phyloP scores from a whole-genome alignment of 2,329 filamentous ascomycete species.

The Stachybotrys chlorohalonatus region DNA sequence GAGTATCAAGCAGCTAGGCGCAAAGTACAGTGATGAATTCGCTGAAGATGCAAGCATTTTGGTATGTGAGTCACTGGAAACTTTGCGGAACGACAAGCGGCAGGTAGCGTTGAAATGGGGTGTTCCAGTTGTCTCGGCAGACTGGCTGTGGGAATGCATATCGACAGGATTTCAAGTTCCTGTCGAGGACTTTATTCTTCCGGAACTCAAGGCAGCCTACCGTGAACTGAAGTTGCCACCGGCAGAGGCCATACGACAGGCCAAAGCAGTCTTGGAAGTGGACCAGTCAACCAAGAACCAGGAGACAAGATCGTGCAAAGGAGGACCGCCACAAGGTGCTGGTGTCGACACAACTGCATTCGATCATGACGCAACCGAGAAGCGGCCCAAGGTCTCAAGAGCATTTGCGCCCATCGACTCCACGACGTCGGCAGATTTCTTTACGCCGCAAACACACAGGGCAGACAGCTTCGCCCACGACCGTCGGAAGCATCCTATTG shows the following conservation, averaged over 20 bases:
- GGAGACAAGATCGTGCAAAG: neutral
- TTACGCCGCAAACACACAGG: slow-evolving; percentile 31
- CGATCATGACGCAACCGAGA: slow-evolving; percentile 18
- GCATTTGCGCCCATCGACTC: slow-evolving; percentile 10
- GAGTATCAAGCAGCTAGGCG: slow-evolving; percentile 67
- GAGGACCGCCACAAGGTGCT: slow-evolving; percentile 11
- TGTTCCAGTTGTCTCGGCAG: slow-evolving; percentile 70
- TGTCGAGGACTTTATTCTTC: slow-evolving; percentile 36
- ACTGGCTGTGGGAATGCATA: slow-evolving; percentile 83
- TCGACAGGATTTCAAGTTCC: slow-evolving; percentile 40
- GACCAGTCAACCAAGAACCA: neutral
- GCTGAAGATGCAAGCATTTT: slow-evolving; percentile 65
- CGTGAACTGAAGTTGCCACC: neutral
- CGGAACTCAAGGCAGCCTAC: slow-evolving; percentile 30
- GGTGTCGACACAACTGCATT: slow-evolving; percentile 32
- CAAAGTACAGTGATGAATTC: slow-evolving; percentile 70
- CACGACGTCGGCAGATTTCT: slow-evolving; percentile 26
- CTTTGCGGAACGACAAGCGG: slow-evolving; percentile 65
- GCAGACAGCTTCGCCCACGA: slow-evolving; percentile 12
- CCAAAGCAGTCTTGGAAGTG: neutral
- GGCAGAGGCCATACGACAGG: slow-evolving; percentile 1
- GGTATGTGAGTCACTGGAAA: slow-evolving; percentile 53
- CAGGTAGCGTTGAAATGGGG: slow-evolving; percentile 65
- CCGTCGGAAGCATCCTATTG: neutral
- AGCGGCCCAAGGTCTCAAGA: slow-evolving; percentile 3